Base-by-base conservation (phyloP, 2,329 filamentous ascomycete species). In the Cordyceps javanica region DNA sequence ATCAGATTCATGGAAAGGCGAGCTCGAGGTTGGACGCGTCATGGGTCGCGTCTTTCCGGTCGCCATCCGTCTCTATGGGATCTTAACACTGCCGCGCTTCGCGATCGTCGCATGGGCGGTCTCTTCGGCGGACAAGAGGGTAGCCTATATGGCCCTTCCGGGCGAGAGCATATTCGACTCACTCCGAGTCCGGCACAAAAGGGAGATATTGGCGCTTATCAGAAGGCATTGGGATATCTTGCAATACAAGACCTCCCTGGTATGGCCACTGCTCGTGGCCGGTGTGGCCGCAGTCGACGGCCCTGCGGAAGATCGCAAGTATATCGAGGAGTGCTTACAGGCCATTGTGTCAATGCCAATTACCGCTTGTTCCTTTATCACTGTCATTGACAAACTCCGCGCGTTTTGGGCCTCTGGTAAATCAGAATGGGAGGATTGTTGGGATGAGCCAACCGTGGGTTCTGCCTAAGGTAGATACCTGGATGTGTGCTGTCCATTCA, bases 401-500 rank as follows among this genome's bases (percentile, higher is more conserved):
- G 23, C 14, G 23, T 52, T 52, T 41, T 52, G 49, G 49, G 5
- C 16, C n/a, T 52, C 49, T 41, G 49, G 49, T 2, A 52, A 41
- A 5, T 10, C 25, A 19, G 49, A 30, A 9, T 52, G 49, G 49
- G 49, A 52, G 23, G 49, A 52, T 5, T 52, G 49, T 36, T 52
- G 49, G 49, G 49, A 52, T 41, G 49, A 52, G 49, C 49, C 49
- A 14, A 14, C 11, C 25, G 49, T 52, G 34, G 34, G 49, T n/a
- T 39, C 49, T 52, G 49, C 34, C 11, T 52, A 7, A 50, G n/a
- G 21, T 25, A n/a, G 16, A 25, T n/a, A 14, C 6, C 11, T 23
- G 11, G 3, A 11, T 25, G 13, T 36, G 30, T 11, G 23, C 32
- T 7, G 16, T 11, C 5, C 7, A n/a, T 25, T 10, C 13, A 38